phyloP scores from a whole-genome alignment of 306 rosid species.

The Gleditsia sinensis region DNA sequence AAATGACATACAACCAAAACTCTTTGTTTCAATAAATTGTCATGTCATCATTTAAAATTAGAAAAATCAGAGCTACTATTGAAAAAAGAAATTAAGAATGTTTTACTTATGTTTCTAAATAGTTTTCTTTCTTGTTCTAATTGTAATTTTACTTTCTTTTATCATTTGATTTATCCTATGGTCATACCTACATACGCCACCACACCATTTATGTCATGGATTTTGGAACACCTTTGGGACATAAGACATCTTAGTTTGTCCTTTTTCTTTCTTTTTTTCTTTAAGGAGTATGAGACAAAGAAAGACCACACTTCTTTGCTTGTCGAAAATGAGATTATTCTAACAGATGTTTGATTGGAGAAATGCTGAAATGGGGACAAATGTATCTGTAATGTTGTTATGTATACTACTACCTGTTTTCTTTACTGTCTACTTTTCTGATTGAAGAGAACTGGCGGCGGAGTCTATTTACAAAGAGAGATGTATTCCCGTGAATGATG shows the following conservation, averaged over 20 bases:
- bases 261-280: too few species aligned
- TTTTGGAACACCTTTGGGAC: neutral
- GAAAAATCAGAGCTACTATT: constrained; percentile 5
- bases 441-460: constrained; percentile 81
- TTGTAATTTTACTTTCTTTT: neutral
- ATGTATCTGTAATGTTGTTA: neutral
- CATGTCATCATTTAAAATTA: neutral
- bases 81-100: neutral
- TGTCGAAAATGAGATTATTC: neutral
- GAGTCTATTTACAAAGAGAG: constrained; percentile 94
- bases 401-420: constrained; percentile 11
- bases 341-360: neutral
- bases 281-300: too few species aligned
- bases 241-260: neutral
- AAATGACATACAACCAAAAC: neutral
- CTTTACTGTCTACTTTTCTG: constrained; percentile 28
- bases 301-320: neutral
- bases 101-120: neutral
- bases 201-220: neutral
- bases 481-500: constrained; percentile 72
- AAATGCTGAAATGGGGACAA: constrained; percentile 26
- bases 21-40: neutral
- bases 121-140: neutral
- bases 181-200: neutral
- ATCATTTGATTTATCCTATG: neutral